These are phyloP conservation scores for Aspergillus piperis DNA, from an alignment of 2,329 filamentous ascomycete species.

Conservation along the genomic window DNA sequence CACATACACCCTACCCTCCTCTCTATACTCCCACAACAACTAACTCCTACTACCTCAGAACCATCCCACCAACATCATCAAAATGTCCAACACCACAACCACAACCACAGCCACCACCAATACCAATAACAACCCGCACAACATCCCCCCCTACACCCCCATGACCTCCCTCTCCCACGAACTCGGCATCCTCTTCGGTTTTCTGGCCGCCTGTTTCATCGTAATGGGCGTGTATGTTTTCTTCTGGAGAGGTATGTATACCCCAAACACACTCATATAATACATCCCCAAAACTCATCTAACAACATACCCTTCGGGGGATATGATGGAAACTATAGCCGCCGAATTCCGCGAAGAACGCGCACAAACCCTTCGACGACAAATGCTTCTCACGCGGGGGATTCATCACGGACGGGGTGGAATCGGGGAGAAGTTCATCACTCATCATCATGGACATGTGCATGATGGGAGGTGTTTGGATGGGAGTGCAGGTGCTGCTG, in stretches of 20 bases:
- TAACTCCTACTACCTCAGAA: neutral
- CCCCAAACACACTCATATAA: too few species aligned
- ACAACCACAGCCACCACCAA: neutral
- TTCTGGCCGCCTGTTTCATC: conserved; percentile 35
- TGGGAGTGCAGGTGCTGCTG: too few species aligned
- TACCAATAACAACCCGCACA: neutral
- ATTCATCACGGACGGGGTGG: conserved; percentile 25
- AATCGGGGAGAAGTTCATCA: conserved; percentile 27
- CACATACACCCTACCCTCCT: too few species aligned
- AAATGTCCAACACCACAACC: too few species aligned
- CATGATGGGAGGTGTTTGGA: too few species aligned
- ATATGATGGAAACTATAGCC: too few species aligned
- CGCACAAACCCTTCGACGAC: conserved; percentile 11
- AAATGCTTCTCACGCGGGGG: conserved; percentile 15
- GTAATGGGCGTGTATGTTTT: conserved; percentile 38
- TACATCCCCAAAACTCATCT: too few species aligned
- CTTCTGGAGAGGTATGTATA: conserved; percentile 35
- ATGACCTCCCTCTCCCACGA: conserved; percentile 37
- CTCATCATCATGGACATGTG: too few species aligned
- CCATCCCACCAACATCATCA: neutral
- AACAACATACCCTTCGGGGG: too few species aligned
- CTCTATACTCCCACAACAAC: too few species aligned
- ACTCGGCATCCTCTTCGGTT: conserved; percentile 44
- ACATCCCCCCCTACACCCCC: conserved; percentile 31
- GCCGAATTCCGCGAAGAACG: conserved; percentile 36